Evolutionary conservation across 192 early-diverging fungal genomes (phyloP), one percentile per base, ranked within the genome.

Genomic region (Coemansia sp.): DNA sequence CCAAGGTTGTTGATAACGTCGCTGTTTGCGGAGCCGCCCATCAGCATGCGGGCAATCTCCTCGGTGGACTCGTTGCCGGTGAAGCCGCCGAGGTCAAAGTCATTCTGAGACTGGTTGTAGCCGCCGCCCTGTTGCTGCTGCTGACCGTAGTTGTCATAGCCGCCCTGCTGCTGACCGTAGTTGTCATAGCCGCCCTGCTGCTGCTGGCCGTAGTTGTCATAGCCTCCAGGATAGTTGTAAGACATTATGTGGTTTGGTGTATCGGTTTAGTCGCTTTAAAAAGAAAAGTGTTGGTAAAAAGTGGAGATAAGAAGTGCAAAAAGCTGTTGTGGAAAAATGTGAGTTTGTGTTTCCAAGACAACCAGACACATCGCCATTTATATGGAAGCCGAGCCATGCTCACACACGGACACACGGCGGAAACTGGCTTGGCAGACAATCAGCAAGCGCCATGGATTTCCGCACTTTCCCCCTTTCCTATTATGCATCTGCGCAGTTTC

Each of bases 211-310:
- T 63, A 54, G 65, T 62, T 41, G 38, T 48, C 41, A 23, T 55
- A 62, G 60, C 62, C 38, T 38, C 57, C 56, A 31, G 55, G 67
- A 48, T 48, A 48, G 30, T 38, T 54, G 37, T 57, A 33, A 17
- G 52, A 31, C 30, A 33, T 33, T 54, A 30, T n/a, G 27, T 33
- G 66, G 53, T 36, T 50, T 68, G 44, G 58, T 34, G n/a, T 36
- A 36, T 36, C 34, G 34, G 33, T 31, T n/a, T 57, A 29, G 53
- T 37, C 33, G 55, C 55, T 38, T 33, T 55, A 50, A 13, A 17
- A 41, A 41, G 17, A 41, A 41, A 17, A 41, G 33, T 11, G 15
- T 25, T 33, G 25, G 14, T 33, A 36, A 63, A 36, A 59, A 47
- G 20, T 15, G 34, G 37, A 45, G 50, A 62, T 23, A 33, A 54